These are phyloP conservation scores for Macroventuria anomochaeta DNA, from an alignment of 2,329 filamentous ascomycete species.

Conservation along the genomic window DNA sequence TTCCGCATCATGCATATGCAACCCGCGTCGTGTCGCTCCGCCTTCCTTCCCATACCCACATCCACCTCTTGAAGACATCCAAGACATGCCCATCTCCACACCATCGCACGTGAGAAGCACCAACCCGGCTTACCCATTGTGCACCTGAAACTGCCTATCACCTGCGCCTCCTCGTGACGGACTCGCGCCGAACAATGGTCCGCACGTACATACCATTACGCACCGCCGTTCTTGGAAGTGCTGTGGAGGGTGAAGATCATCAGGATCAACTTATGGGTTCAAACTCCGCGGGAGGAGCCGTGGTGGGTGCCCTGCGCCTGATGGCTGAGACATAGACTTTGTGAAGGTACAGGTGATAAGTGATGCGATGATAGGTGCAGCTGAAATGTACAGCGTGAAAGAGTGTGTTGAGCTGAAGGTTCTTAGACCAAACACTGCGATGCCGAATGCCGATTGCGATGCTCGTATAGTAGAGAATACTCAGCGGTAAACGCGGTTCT, in stretches of 20 bases:
- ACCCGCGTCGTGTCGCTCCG: neutral
- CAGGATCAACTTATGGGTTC: slow-evolving; percentile 1
- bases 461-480: neutral
- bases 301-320: slow-evolving; percentile 2
- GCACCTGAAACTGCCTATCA: slow-evolving; percentile 15
- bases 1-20: neutral
- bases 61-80: neutral
- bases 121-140: neutral
- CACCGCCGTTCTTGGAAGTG: neutral
- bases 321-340: slow-evolving; percentile 9
- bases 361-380: neutral
- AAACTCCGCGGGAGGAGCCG: slow-evolving; percentile 10
- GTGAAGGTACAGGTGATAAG: slow-evolving; percentile 5
- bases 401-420: neutral
- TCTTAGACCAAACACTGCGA: neutral
- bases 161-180: slow-evolving; percentile 10
- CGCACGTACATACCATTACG: neutral
- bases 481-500: slow-evolving; percentile 11
- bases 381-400: neutral
- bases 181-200: neutral
- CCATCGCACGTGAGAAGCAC: neutral
- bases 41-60: neutral
- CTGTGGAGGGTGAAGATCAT: slow-evolving; percentile 7
- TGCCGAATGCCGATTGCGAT: neutral
- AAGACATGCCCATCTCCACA: slow-evolving; percentile 3